Evolutionary conservation across 192 early-diverging fungal species (phyloP).

Genomic region (Phycomyces blakesleeanus): DNA sequence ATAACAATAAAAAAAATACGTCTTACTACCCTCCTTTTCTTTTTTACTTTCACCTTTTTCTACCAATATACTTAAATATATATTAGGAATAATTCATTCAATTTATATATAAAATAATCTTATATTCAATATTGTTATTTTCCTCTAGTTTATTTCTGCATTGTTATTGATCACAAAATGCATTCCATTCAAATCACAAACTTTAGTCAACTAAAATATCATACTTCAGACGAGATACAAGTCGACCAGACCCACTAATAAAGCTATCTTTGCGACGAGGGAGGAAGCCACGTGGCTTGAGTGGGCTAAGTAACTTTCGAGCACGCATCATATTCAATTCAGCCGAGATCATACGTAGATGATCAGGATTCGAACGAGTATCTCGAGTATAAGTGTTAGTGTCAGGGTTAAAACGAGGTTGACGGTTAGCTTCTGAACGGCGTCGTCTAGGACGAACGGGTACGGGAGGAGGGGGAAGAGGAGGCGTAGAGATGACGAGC

Average conservation of each 20-base stretch:
- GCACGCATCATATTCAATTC: slow-evolving; percentile 55
- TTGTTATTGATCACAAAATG: too few species aligned
- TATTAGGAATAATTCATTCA: too few species aligned
- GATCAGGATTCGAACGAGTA: slow-evolving; percentile 48
- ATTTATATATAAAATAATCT: too few species aligned
- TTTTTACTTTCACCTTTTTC: too few species aligned
- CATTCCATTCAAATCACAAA: too few species aligned
- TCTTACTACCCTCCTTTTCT: too few species aligned
- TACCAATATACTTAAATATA: too few species aligned
- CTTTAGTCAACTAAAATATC: too few species aligned
- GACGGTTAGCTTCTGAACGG: slow-evolving; percentile 33
- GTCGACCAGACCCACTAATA: slow-evolving; percentile 5
- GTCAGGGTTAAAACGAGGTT: slow-evolving; percentile 29
- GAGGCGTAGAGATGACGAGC: slow-evolving; percentile 4
- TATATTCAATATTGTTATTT: too few species aligned
- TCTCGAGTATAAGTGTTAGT: slow-evolving; percentile 43
- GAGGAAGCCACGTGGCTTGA: slow-evolving; percentile 41
- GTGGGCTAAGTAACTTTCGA: slow-evolving; percentile 44
- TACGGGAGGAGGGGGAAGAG: slow-evolving; percentile 24
- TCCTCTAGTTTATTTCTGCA: too few species aligned
- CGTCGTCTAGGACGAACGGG: slow-evolving; percentile 15
- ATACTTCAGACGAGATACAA: too few species aligned
- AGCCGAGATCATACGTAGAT: slow-evolving; percentile 52
- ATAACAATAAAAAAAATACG: too few species aligned
- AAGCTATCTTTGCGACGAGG: slow-evolving; percentile 31